A percentile compares a stretch with the other conserved stretches of the same genome.
Evolutionary conservation across 352 stramenopile genomes (phyloP).

Genomic region (Pythium scleroteichum): DNA sequence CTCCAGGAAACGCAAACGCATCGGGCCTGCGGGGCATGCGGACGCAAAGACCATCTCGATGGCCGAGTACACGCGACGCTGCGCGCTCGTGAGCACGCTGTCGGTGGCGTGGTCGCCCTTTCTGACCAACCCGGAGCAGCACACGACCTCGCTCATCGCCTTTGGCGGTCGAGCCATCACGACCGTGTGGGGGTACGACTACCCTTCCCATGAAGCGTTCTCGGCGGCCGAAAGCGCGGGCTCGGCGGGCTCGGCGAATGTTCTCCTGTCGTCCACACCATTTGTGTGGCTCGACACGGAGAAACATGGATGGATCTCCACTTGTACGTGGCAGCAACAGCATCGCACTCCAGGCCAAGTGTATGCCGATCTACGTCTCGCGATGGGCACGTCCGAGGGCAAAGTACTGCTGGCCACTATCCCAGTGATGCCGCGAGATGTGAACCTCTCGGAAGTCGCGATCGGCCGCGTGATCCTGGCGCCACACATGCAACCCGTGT

Average conservation of each 20-base stretch:
- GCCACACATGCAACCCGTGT: slow-evolving; percentile 67
- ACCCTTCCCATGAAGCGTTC: slow-evolving; percentile 41
- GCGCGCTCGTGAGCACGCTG: slow-evolving; percentile 60
- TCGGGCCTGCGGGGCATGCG: neutral
- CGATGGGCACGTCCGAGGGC: slow-evolving; percentile 61
- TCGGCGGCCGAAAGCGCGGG: neutral
- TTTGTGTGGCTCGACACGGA: slow-evolving; percentile 68
- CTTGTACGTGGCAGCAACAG: slow-evolving; percentile 69
- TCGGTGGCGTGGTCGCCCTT: slow-evolving; percentile 76
- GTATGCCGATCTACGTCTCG: slow-evolving; percentile 36
- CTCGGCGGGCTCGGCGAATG: neutral
- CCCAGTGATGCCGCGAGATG: slow-evolving; percentile 28
- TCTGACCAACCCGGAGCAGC: slow-evolving; percentile 40
- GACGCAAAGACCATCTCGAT: slow-evolving; percentile 36
- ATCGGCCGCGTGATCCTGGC: slow-evolving; percentile 53
- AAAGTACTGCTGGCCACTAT: slow-evolving; percentile 55
- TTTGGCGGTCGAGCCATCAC: slow-evolving; percentile 61
- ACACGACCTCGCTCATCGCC: slow-evolving; percentile 64
- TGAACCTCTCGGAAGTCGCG: slow-evolving; percentile 27
- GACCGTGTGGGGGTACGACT: slow-evolving; percentile 72
- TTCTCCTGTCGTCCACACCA: slow-evolving; percentile 40
- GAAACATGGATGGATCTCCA: slow-evolving; percentile 69
- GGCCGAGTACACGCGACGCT: slow-evolving; percentile 59
- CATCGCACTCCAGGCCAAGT: slow-evolving; percentile 32
- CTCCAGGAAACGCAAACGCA: slow-evolving; percentile 27